phyloP scores from a whole-genome alignment of 2,329 filamentous ascomycete genomes.

The Beauveria brongniartii region DNA sequence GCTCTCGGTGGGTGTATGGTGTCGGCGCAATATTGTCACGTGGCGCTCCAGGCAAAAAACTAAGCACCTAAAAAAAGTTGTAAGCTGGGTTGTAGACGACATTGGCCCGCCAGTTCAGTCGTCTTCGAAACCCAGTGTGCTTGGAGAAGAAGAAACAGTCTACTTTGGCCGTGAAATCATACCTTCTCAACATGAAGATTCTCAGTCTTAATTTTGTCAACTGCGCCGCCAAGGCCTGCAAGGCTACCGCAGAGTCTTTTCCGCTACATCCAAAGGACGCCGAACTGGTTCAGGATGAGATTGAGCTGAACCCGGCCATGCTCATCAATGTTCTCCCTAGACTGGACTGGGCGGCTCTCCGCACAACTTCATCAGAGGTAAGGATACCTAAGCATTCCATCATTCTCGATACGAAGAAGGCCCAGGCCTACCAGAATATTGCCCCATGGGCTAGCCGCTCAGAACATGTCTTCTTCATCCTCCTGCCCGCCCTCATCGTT shows the following conservation, averaged over 20 bases:
- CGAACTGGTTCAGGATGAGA: constrained; percentile 79
- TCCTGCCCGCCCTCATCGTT: neutral
- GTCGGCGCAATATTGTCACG: constrained; percentile 19
- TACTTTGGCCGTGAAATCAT: too few relatives aligned
- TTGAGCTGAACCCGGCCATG: constrained; percentile 74
- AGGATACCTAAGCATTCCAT: constrained; percentile 16
- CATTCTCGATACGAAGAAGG: neutral
- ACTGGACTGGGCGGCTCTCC: constrained; percentile 79
- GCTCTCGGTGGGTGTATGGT: neutral
- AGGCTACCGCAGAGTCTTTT: constrained; percentile 68
- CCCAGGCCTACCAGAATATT: too few relatives aligned
- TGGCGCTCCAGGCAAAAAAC: constrained; percentile 17
- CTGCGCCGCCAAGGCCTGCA: constrained; percentile 94
- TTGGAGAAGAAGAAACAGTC: too few relatives aligned
- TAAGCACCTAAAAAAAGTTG: constrained; percentile 21
- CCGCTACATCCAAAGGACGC: constrained; percentile 89
- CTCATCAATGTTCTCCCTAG: constrained; percentile 78
- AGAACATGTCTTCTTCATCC: neutral
- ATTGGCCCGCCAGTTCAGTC: neutral
- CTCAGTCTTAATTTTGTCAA: constrained; percentile 94
- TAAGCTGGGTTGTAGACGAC: constrained; percentile 17
- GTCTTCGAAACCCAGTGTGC: neutral
- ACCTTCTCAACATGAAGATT: constrained; percentile 65
- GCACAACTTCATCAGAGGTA: constrained; percentile 70
- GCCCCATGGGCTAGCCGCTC: too few relatives aligned